Percentiles rank a stretch among this genome's conserved stretches.
Conservation (phyloP, 2,329 filamentous ascomycete genomes). For the Phoma sp. region DNA sequence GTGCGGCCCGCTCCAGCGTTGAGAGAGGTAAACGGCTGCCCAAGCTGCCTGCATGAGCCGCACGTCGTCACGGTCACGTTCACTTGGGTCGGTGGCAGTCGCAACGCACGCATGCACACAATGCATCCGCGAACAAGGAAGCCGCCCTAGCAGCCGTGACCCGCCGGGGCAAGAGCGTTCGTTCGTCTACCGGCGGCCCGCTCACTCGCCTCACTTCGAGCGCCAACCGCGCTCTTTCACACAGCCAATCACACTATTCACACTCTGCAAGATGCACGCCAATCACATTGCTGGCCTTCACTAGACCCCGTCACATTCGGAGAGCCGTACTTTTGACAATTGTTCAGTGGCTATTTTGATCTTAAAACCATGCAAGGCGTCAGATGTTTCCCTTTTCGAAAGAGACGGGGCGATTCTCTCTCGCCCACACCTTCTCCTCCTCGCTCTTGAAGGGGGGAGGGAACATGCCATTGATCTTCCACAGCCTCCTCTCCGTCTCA, state of each 20-base stretch:
- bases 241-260: constrained; percentile 4
- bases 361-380: background rate
- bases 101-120: constrained; percentile 12
- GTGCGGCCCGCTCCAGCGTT: constrained; percentile 21
- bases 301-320: background rate
- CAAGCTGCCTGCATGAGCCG: constrained; percentile 29
- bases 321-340: background rate
- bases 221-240: constrained; percentile 10
- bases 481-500: constrained; percentile 52
- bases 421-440: constrained; percentile 39
- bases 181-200: constrained; percentile 2
- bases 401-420: constrained; percentile 21
- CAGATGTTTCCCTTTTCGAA: background rate
- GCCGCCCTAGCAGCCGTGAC: constrained; percentile 5
- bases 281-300: constrained; percentile 5
- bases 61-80: constrained; percentile 21
- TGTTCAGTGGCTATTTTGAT: no score
- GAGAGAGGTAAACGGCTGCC: constrained; percentile 16
- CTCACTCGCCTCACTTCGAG: constrained; percentile 13
- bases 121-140: constrained; percentile 1
- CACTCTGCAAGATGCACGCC: constrained; percentile 10
- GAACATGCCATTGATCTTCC: constrained; percentile 52
- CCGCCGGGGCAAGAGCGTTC: background rate
- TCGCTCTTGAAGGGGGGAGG: constrained; percentile 45
- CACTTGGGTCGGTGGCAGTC: constrained; percentile 21